Evolutionary conservation across 2,329 filamentous ascomycete species (phyloP).

Genomic region (Penicillium sp.): DNA sequence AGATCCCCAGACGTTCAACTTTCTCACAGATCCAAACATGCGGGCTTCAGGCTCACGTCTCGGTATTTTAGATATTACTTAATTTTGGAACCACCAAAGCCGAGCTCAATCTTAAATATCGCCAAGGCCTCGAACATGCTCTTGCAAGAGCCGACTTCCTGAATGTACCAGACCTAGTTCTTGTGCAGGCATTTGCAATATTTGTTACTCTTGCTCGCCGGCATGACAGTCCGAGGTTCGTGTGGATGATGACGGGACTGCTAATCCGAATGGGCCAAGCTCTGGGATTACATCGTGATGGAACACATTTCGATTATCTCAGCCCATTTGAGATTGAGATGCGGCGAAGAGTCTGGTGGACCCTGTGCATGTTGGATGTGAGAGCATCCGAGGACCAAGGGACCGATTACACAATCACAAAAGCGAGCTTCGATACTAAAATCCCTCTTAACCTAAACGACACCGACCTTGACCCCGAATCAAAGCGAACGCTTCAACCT

Average conservation of each 20-base stretch:
- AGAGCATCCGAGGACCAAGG: conserved; percentile 63
- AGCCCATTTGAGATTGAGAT: conserved; percentile 52
- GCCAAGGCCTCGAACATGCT: conserved; percentile 19
- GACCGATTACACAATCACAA: conserved; percentile 58
- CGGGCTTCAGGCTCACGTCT: background rate
- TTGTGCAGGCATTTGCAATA: conserved; percentile 20
- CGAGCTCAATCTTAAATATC: conserved; percentile 20
- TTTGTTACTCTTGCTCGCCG: conserved; percentile 20
- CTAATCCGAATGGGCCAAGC: conserved; percentile 21
- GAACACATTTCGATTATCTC: conserved; percentile 34
- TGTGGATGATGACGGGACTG: conserved; percentile 27
- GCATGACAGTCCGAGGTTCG: conserved; percentile 22
- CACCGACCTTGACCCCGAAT: conserved; percentile 48
- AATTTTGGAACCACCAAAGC: conserved; percentile 22
- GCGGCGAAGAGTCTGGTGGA: conserved; percentile 41
- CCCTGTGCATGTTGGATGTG: conserved; percentile 53
- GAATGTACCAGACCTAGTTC: conserved; percentile 15
- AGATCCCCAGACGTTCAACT: background rate
- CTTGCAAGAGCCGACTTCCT: conserved; percentile 24
- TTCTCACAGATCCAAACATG: background rate
- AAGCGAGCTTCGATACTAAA: conserved; percentile 59
- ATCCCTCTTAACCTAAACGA: conserved; percentile 52
- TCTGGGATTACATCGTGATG: conserved; percentile 22
- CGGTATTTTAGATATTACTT: conserved; percentile 2
- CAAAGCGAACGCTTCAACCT: conserved; percentile 47